Evolutionary conservation across 2,329 filamentous ascomycete genomes (phyloP), one percentile per base, ranked within the genome.

Genomic region (Blumeria hordei): DNA sequence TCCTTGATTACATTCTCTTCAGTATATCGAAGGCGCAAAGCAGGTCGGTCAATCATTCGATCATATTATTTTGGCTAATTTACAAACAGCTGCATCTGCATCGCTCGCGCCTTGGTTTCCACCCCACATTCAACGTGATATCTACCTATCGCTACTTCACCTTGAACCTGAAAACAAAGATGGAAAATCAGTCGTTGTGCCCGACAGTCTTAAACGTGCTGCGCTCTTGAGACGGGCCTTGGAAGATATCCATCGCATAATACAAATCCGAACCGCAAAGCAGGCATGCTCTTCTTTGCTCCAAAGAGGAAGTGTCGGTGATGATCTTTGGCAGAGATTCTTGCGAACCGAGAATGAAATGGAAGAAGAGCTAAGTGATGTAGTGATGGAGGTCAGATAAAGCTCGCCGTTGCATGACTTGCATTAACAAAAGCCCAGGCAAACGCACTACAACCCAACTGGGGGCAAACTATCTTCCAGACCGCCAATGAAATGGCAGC

Each of bases 381-480:
- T 96, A 28, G 88, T 96, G 36, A 78, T 81, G 62, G 90, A 96
- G 80, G 88, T 93, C 68, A 58, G 74, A 59, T n/a, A n/a, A 18
- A n/a, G 9, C 11, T 39, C 12, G 1, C 43, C 18, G 28, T 16
- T 36, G 10, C 4, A 21, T 18, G 6, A 35, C 10, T 50, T 16
- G 5, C 43, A 53, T 8, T 41, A 44, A 34, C n/a, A 11, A 56
- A 56, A 18, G 55, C 21, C 43, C 50, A 95, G 87, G 92, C 93
- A 63, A 96, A 96, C 67, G 88, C 85, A 18, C 83, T 95, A 59
- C 75, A 79, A 1, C 82, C 85, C 52, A 82, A 83, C 67, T 98
- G 92, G 92, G 92, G 92, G 58, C 82, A 92, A 66, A 80, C 78
- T 56, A 96, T 98, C 67, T 98, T 98, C 76, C 92, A 98, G 69